Base-by-base conservation (phyloP, 23 red algal genomes). In the Gracilariopsis chorda region DNA sequence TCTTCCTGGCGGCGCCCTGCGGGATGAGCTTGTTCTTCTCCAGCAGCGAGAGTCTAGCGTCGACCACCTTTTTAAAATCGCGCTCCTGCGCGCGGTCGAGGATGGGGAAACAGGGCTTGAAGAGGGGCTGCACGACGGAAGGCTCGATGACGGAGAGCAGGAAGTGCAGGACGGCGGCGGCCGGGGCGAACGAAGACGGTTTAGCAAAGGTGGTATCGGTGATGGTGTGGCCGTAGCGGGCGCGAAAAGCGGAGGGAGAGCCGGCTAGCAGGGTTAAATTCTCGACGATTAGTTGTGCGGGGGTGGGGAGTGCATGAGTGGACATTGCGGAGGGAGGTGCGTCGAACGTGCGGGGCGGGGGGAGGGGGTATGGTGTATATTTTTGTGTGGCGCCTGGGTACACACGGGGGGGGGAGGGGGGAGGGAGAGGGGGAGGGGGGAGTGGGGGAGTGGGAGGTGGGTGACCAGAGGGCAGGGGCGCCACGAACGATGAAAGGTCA, bases 81-180 rank as follows among this genome's bases (percentile, higher is more conserved):
- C 87, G 87, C 75, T 91, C 87, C 45, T 91, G 87, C 46, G 63
- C 45, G 28, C 75, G 51, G 60, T 91, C 87, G 33, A 79, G 87
- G 40, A 91, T 91, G 34, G 87, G 87, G 74, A 80, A 91, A 49
- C 87, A 91, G 6, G 72, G 87, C 39, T 79, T 81, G 57, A 91
- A 81, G 17, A 53, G 47, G 23, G 48, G 29, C 17, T 46, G 44
- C 2, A 70, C 75, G 19, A 37, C 17, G 36, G 43, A 30, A 11
- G 7, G 52, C 25, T 91, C 87, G 57, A 91, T 77, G 59, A 69
- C 37, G 45, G 52, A 71, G 20, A 91, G 25, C 52, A 91, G 56
- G 53, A 91, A 91, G 35, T 91, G 87, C 1, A 91, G 73, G 27
- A 91, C 74, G 4, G 87, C 87, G 53, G 51, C 33, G 34, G 87